Percentiles rank a stretch among this genome's conserved stretches.
Evolutionary conservation across 2,329 filamentous ascomycete species (phyloP).

Genomic region (Trichophyton equinum): DNA sequence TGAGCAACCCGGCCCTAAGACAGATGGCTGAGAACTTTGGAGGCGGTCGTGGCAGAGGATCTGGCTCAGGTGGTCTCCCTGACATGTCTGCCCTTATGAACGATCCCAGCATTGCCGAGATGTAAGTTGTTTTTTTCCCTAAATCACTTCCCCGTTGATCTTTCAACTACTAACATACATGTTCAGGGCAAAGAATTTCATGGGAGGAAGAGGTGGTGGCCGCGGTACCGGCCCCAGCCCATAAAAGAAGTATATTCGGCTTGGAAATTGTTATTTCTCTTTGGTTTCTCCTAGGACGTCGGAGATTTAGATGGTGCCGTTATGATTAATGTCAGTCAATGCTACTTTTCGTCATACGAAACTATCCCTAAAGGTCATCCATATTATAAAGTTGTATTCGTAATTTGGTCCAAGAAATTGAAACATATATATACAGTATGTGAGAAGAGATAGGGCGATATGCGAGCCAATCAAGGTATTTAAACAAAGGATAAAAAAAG

Average conservation of each 20-base stretch:
- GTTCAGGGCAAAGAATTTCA: constrained; percentile 52
- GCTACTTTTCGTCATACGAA: not conserved
- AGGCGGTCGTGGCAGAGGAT: constrained; percentile 32
- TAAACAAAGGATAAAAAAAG: constrained; percentile 5
- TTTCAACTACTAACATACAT: constrained; percentile 5
- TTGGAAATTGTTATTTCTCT: not conserved
- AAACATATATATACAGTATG: constrained; percentile 7
- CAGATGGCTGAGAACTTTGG: constrained; percentile 77
- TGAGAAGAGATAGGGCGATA: constrained; percentile 10
- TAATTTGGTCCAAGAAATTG: not conserved
- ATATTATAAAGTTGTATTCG: constrained; percentile 1
- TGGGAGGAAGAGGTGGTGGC: constrained; percentile 42
- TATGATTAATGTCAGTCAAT: not conserved
- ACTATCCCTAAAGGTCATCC: not conserved
- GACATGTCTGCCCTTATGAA: constrained; percentile 77
- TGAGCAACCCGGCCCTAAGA: constrained; percentile 81
- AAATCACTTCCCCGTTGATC: constrained; percentile 8
- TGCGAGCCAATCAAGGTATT: not conserved
- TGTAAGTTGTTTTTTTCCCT: constrained; percentile 54
- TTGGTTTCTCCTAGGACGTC: not conserved
- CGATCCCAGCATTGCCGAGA: constrained; percentile 81
- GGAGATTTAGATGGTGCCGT: not conserved
- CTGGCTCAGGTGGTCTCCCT: constrained; percentile 58
- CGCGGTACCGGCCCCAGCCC: constrained; percentile 27
- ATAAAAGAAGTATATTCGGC: constrained; percentile 3